Evolutionary conservation across 2,329 filamentous ascomycete species (phyloP).

Genomic region (Fonsecaea nubica): DNA sequence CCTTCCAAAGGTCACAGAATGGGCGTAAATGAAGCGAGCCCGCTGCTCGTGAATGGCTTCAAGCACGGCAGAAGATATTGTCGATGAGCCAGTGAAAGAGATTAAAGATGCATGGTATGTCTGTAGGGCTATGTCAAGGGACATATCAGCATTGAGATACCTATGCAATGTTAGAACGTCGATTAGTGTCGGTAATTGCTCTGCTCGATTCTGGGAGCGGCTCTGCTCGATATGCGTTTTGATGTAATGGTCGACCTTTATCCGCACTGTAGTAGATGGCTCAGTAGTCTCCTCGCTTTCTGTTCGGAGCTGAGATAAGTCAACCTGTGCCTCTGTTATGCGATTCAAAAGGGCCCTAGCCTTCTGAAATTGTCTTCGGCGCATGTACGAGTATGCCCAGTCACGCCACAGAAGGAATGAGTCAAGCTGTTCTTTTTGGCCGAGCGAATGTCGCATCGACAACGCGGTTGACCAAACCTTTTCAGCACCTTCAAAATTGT

Average conservation of each 20-base stretch:
- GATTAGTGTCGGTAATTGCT: conserved; percentile 61
- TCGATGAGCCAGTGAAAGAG: not conserved
- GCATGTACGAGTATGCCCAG: conserved; percentile 73
- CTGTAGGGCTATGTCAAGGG: conserved; percentile 48
- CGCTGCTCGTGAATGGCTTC: conserved; percentile 28
- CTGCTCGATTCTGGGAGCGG: conserved; percentile 53
- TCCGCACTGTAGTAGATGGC: conserved; percentile 32
- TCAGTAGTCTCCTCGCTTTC: conserved; percentile 16
- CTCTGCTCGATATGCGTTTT: conserved; percentile 61
- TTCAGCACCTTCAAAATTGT: conserved; percentile 63
- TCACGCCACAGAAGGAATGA: conserved; percentile 61
- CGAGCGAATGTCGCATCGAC: conserved; percentile 58
- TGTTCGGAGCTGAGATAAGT: conserved; percentile 43
- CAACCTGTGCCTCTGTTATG: conserved; percentile 47
- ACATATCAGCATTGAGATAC: conserved; percentile 63
- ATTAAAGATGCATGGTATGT: conserved; percentile 42
- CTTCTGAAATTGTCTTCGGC: conserved; percentile 45
- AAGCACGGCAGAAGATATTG: not conserved
- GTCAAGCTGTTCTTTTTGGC: conserved; percentile 46
- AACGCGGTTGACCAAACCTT: conserved; percentile 73
- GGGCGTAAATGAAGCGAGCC: conserved; percentile 65
- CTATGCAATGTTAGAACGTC: conserved; percentile 70
- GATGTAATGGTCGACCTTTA: conserved; percentile 57
- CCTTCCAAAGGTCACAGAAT: conserved; percentile 66
- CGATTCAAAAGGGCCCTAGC: conserved; percentile 51